phyloP scores from a whole-genome alignment of 2,329 filamentous ascomycete genomes.

The Paecilomyces dactylethromorphus region DNA sequence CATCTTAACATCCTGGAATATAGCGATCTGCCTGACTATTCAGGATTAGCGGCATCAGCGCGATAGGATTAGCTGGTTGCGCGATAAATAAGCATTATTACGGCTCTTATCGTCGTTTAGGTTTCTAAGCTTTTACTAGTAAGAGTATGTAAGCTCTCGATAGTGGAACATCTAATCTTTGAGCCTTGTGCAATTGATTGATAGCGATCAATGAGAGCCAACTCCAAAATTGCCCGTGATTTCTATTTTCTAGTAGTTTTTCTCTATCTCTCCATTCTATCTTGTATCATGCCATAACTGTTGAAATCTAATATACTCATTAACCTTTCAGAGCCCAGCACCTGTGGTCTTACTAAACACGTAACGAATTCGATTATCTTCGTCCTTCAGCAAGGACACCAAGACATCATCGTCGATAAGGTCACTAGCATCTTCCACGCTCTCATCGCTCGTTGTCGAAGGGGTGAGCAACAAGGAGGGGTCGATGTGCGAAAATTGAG shows the following conservation, averaged over 20 bases:
- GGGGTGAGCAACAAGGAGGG: constrained; percentile 19
- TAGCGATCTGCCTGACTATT: background rate
- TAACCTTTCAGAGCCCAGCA: constrained; percentile 7
- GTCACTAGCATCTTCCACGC: constrained; percentile 15
- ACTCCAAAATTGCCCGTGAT: background rate
- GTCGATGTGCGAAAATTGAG: constrained; percentile 39
- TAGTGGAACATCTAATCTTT: no score
- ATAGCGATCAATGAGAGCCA: background rate
- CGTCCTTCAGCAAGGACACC: constrained; percentile 28
- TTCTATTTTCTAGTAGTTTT: background rate
- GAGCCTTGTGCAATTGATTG: no score
- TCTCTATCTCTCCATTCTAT: background rate
- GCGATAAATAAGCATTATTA: background rate
- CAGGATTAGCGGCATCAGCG: background rate
- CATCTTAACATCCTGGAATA: background rate
- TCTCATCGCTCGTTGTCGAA: constrained; percentile 4
- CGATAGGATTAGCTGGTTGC: background rate
- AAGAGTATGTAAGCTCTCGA: no score
- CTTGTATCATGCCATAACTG: background rate
- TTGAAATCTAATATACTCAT: background rate
- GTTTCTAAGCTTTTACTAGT: no score
- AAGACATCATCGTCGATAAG: constrained; percentile 28
- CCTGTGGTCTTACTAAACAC: constrained; percentile 33
- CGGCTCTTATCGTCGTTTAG: background rate
- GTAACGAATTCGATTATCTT: constrained; percentile 31